Evolutionary conservation across 2,329 filamentous ascomycete genomes (phyloP), one percentile per base, ranked within the genome.

Genomic region (Aspergillaceae sp.): DNA sequence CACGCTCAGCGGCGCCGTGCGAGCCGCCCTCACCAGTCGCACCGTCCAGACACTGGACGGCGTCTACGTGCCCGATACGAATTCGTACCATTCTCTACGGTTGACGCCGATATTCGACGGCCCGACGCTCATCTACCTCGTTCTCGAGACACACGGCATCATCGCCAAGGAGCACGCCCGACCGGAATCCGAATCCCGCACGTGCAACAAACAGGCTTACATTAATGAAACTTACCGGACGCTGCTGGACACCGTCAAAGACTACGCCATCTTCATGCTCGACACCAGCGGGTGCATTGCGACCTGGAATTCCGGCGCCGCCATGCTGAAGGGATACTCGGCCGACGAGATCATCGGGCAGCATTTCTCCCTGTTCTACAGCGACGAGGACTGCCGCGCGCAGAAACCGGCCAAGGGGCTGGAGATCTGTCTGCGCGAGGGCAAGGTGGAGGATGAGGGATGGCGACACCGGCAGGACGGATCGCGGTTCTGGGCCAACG

Each of bases 201-300:
- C 61, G 48, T 64, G 63, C 7, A 66, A 65, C 35, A 68, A 72
- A 46, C 68, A 74, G 45, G 57, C 71, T 45, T 73, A 75, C 55
- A 60, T 67, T 44, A 74, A 74, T 53, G 75, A 79, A 53, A 74
- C 73, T 4, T 82, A 81, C 56, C 76, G 76, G n/a, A 76, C 82
- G 35, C 66, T 84, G 30, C 70, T 83, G 33, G 75, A 82, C 51
- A 77, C 74, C 0, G 76, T 81, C 54, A 79, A 76, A 60, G 77
- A 81, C 50, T 81, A 80, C 53, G 78, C 78, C 47, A 82, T 82
- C 49, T 83, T 81, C 56, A 75, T 81, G 65, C 69, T 82, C 29
- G 77, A 80, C 44, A 70, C 74, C 0, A 61, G 66, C 3, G 78
- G 78, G n/a, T 65, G 73, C 52, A 71, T 82, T 10, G 70, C 70